Conservation (phyloP, 305 asterid genomes). For the Fraxinus floribunda region DNA sequence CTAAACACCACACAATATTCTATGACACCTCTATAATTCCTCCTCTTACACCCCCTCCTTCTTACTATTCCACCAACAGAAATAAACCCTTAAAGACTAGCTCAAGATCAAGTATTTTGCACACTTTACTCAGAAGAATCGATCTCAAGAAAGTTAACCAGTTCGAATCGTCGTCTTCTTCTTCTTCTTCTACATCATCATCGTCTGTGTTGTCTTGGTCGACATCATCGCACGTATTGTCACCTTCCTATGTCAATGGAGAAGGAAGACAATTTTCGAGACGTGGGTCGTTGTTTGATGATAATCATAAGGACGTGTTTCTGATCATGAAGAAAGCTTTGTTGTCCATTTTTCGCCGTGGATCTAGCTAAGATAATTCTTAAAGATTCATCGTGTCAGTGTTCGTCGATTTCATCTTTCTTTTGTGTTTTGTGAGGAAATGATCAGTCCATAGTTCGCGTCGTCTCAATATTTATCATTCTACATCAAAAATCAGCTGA, state of each 20-base stretch:
- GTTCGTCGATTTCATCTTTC: neutral
- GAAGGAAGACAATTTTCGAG: slow-evolving; percentile 40
- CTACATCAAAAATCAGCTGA: neutral
- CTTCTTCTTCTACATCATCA: neutral
- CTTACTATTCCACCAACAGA: slow-evolving; percentile 33
- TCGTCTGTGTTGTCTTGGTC: slow-evolving; percentile 28
- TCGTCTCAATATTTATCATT: neutral
- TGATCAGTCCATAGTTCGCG: neutral
- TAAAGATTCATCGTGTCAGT: neutral
- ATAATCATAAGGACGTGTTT: slow-evolving; percentile 24
- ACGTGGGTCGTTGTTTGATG: slow-evolving; percentile 40
- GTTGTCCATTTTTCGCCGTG: neutral
- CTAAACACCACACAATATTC: slow-evolving; percentile 40
- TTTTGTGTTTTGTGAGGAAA: neutral
- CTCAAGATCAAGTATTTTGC: slow-evolving; percentile 27
- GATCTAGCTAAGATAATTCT: neutral
- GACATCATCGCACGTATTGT: slow-evolving; percentile 19
- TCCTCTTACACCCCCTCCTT: slow-evolving; percentile 79
- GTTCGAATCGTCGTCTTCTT: neutral
- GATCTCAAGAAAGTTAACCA: slow-evolving; percentile 2
- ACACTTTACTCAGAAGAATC: slow-evolving; percentile 10
- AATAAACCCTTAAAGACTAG: slow-evolving; percentile 6
- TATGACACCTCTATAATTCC: slow-evolving; percentile 27
- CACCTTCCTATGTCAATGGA: slow-evolving; percentile 17
- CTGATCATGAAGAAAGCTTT: slow-evolving; percentile 45